These are phyloP conservation scores for Apium graveolens DNA, from an alignment of 129 eudicot species.

Conservation along the genomic window DNA sequence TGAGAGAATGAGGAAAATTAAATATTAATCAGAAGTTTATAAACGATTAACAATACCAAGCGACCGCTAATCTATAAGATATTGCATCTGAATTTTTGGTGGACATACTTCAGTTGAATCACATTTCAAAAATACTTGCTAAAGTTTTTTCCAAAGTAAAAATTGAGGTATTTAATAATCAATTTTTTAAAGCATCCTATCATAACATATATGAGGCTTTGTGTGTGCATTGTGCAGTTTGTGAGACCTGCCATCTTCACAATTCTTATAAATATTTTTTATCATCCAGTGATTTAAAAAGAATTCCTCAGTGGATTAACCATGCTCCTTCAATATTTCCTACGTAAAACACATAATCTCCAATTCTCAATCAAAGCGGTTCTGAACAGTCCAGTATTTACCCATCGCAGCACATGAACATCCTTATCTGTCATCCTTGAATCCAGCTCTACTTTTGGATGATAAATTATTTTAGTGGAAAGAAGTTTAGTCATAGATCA, in stretches of 20 bases:
- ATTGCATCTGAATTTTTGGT: background rate
- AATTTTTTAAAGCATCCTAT: background rate
- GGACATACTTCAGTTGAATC: background rate
- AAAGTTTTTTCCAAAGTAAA: background rate
- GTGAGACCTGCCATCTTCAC: background rate
- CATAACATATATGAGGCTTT: background rate
- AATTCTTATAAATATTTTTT: background rate
- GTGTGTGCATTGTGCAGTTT: background rate
- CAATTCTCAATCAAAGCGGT: background rate
- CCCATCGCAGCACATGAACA: background rate
- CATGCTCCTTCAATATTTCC: background rate
- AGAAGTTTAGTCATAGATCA: background rate
- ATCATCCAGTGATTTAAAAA: no score
- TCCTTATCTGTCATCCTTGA: background rate
- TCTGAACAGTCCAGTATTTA: background rate
- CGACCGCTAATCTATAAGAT: background rate
- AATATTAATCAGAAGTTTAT: background rate
- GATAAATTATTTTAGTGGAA: background rate
- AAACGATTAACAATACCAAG: background rate
- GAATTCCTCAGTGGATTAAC: background rate
- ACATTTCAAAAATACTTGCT: background rate
- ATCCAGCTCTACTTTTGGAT: background rate
- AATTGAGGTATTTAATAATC: background rate
- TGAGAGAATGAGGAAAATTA: background rate
- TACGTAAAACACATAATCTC: background rate